Evolutionary conservation across 192 early-diverging fungal species (phyloP).

Genomic region (Mycoemilia scoparia): DNA sequence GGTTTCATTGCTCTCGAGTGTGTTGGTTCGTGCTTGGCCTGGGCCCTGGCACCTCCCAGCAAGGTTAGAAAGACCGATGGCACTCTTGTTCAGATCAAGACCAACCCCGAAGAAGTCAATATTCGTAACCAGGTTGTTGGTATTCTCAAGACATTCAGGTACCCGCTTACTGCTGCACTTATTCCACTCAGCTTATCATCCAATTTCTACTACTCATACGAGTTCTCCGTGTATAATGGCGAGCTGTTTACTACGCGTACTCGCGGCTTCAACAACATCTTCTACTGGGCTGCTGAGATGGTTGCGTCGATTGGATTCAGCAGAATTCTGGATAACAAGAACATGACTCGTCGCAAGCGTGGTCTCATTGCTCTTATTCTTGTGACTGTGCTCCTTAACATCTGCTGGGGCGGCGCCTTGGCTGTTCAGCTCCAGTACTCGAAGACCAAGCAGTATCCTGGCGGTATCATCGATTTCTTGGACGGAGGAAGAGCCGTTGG

Average conservation of each 20-base stretch:
- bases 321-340: conserved; percentile 39
- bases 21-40: conserved; percentile 35
- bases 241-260: conserved; percentile 48
- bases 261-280: conserved; percentile 48
- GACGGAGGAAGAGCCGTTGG: conserved; percentile 31
- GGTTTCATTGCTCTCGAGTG: conserved; percentile 52
- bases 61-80: conserved; percentile 52
- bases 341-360: conserved; percentile 33
- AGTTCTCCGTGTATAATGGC: conserved; percentile 45
- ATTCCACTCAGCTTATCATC: conserved; percentile 48
- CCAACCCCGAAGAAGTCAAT: conserved; percentile 37
- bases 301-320: conserved; percentile 42
- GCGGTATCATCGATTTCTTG: conserved; percentile 27
- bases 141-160: conserved; percentile 36
- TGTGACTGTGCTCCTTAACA: conserved; percentile 23
- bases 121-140: no score
- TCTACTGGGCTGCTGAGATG: conserved; percentile 68
- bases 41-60: conserved; percentile 34
- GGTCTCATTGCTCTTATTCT: conserved; percentile 35
- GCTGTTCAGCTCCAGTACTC: conserved; percentile 36
- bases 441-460: conserved; percentile 6
- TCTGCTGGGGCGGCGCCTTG: conserved; percentile 43
- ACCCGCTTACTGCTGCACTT: conserved; percentile 48
- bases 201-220: conserved; percentile 69
- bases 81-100: conserved; percentile 43